Evolutionary conservation across 495 filamentous ascomycete genomes (phyloP), one percentile per base, ranked within the genome.

Genomic region (Aspergillus cavernicola): DNA sequence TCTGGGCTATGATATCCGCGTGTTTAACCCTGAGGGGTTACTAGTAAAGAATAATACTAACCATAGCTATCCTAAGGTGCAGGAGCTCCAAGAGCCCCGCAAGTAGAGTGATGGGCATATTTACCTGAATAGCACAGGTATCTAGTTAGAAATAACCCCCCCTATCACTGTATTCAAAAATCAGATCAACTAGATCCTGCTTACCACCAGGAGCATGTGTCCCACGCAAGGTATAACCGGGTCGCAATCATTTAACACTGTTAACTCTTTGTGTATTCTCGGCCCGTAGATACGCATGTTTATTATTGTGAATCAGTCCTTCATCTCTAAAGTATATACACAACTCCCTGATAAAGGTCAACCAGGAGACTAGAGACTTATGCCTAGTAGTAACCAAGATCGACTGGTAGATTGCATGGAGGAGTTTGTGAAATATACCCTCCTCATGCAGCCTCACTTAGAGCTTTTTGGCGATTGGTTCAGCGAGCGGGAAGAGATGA

Each of bases 221-320:
- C 85, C 85, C 1, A 88, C 85, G 0, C 85, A 89, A 63, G 83
- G 83, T 33, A 74, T 84, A 2, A 89, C 85, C 29, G 85, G 85
- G 3, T 83, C 78, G 3, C 85, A 89, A 60, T 84, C 80, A 0
- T 89, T 89, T 69, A 88, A 89, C 54, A 79, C 85, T 0, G 83
- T 88, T 13, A 89, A 89, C 65, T 77, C 80, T 9, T 66, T 89
- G 41, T 77, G 85, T 2, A 79, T 88, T 24, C 72, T 89, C 0
- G 86, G 85, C 6, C 77, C 85, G 10, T 88, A 84, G 86, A 89
- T 89, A 85, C 76, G 86, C 26, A 89, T 88, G 86, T 88, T 87
- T 55, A 76, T 75, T 1, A 87, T 88, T 39, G 80, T 81, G 2
- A 89, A 89, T 58, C 85, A 89, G 66, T 82, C 76, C 10, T 82